Base-by-base conservation (phyloP, 1,284 basidiomycete species). In the Hymenochaete sp. region DNA sequence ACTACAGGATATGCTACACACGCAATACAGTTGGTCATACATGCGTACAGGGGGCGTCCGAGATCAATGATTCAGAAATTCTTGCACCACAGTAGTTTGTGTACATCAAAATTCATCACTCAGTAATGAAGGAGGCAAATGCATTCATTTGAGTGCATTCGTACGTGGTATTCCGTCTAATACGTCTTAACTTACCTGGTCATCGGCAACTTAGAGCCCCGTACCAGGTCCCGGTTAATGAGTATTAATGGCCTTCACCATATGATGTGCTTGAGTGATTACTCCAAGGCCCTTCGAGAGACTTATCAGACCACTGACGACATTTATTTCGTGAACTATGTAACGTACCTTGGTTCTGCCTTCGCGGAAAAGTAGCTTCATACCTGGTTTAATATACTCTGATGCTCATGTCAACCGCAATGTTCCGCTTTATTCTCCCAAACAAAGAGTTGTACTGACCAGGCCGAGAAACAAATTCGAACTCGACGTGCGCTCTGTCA, bases 401-500 rank as follows among this genome's bases (percentile, higher is more conserved):
- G n/a, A n/a, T n/a, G n/a, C n/a, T n/a, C n/a, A n/a, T n/a, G n/a
- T n/a, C n/a, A n/a, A n/a, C n/a, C n/a, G n/a, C n/a, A n/a, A n/a
- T n/a, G n/a, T n/a, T n/a, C n/a, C n/a, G n/a, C n/a, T n/a, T n/a
- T n/a, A n/a, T n/a, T n/a, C n/a, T n/a, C n/a, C n/a, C n/a, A n/a
- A n/a, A n/a, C n/a, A n/a, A n/a, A n/a, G n/a, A n/a, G n/a, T n/a
- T n/a, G n/a, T n/a, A n/a, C n/a, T n/a, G n/a, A n/a, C n/a, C n/a
- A n/a, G 90, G 86, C 46, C 85, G 85, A 8, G 85, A 82, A 51
- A 92, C 85, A 56, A 93, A 92, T 62, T 93, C 89, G 56, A 97
- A 96, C 22, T 79, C 77, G 10, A 96, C 90, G 2, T 82, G 90
- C 3, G 89, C 85, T 29, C 91, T 75, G 59, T 96, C 92, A 8